Evolutionary conservation across 2,329 filamentous ascomycete genomes (phyloP), one percentile per base, ranked within the genome.

Genomic region (Botrytis sinoallii): DNA sequence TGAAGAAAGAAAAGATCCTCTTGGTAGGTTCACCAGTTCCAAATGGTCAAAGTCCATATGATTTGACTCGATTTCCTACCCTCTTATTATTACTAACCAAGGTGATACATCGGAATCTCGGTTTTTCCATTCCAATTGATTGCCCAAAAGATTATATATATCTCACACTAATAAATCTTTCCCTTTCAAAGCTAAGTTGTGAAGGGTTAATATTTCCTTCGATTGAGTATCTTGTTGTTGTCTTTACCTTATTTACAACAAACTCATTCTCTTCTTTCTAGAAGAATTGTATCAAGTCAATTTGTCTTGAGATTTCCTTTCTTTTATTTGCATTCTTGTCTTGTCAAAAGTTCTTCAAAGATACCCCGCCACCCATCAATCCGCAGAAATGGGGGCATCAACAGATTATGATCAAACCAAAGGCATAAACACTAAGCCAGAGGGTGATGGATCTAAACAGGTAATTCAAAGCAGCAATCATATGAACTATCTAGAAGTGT

Each of bases 391-490:
- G 78, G 77, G 77, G 22, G 78, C 77, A 10, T 73, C 75, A 64
- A 79, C 78, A 32, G 79, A 79, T 70, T 68, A 65, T 40, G 69
- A 75, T n/a, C 73, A 77, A 44, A 74, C 73, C 64, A 76, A 71
- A 64, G 74, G 73, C 38, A 75, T 75, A 71, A 80, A 80, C 72
- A 77, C 79, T 73, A 77, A 79, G 71, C 78, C 78, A 32, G 75
- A 76, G n/a, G 77, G 77, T 61, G 73, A 70, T 25, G 70, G 76
- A 29, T 75, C 75, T 20, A 73, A 77, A 32, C 74, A 77, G 29
- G 75, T 78, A 35, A 63, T 71, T 18, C 72, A 76, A 22, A 78
- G 71, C 29, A 75, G 73, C 67, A 48, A 25, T 42, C 74, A 76
- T 73, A 77, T 76, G 74, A 75, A 66, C 68, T 29, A 29, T 69